Percentiles rank a stretch among this genome's conserved stretches.
Conservation (phyloP, 2,329 filamentous ascomycete genomes). For the Neonectria punicea region DNA sequence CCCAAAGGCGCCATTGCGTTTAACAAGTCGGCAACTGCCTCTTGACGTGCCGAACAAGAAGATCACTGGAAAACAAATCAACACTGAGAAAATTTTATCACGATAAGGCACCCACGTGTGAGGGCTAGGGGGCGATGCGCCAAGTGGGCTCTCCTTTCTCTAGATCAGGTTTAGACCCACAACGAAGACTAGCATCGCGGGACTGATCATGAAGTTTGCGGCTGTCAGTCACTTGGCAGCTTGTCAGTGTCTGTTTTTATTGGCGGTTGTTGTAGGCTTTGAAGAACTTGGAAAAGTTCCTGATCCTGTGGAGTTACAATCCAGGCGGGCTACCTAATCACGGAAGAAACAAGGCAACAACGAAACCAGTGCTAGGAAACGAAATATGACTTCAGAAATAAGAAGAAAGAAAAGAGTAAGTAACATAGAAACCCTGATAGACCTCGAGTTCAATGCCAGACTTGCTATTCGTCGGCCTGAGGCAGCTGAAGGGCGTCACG, state of each 20-base stretch:
- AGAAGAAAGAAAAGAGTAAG: too few species aligned
- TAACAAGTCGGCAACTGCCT: not conserved
- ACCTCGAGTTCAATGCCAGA: too few species aligned
- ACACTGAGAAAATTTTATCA: slow-evolving; percentile 19
- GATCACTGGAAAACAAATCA: not conserved
- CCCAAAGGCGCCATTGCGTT: slow-evolving; percentile 15
- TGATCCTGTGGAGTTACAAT: not conserved
- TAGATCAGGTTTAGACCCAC: slow-evolving; percentile 19
- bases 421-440: too few species aligned
- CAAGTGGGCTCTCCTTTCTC: slow-evolving; percentile 22
- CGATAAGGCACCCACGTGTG: slow-evolving; percentile 26
- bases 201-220: not conserved
- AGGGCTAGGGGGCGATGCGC: slow-evolving; percentile 12
- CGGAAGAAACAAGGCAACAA: not conserved
- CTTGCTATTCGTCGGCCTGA: not conserved
- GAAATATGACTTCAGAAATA: not conserved
- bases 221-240: not conserved
- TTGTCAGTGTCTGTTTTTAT: not conserved
- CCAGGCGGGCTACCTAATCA: not conserved
- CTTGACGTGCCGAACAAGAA: not conserved
- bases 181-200: not conserved
- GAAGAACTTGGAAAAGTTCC: not conserved
- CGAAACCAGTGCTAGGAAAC: not conserved
- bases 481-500: not conserved
- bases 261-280: not conserved